Percentiles rank a stretch among this genome's conserved stretches.
Evolutionary conservation across 768 basidiomycete genomes (phyloP).

Genomic region (Leccinum rimulosum): DNA sequence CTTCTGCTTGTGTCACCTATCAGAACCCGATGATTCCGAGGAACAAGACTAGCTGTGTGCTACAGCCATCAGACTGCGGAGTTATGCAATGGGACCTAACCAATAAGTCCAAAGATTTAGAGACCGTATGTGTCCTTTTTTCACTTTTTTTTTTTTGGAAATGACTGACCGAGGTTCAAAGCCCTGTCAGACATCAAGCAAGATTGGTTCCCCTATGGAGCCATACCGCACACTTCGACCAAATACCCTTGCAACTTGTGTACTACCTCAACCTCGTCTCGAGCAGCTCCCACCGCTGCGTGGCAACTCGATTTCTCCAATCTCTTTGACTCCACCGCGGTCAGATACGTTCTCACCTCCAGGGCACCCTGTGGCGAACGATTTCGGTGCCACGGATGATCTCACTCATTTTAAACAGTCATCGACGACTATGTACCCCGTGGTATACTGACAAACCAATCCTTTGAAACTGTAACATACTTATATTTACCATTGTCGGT

Average conservation of each 20-base stretch:
- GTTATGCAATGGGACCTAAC: slow-evolving; percentile 21
- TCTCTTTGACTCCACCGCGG: not conserved
- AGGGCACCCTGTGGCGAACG: not conserved
- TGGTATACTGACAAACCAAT: not conserved
- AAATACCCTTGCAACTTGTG: not conserved
- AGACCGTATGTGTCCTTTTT: slow-evolving; percentile 26
- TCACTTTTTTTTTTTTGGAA: not conserved
- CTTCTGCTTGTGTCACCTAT: not conserved
- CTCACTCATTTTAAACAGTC: slow-evolving; percentile 1
- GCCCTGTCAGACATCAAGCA: slow-evolving; percentile 27
- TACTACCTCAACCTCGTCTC: not conserved
- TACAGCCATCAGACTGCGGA: slow-evolving; percentile 24
- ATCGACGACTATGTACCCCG: slow-evolving; percentile 1
- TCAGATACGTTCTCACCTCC: not conserved
- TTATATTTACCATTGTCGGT: not conserved
- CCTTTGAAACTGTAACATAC: not conserved
- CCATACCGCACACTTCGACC: not conserved
- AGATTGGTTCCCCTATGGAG: slow-evolving; percentile 15
- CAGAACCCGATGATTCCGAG: slow-evolving; percentile 15
- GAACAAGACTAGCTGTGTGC: slow-evolving; percentile 9
- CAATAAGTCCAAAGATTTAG: slow-evolving; percentile 23
- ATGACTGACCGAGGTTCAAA: slow-evolving; percentile 2
- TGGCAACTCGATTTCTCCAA: not conserved
- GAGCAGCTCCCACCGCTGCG: slow-evolving; percentile 1
- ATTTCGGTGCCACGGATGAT: not conserved